phyloP scores from a whole-genome alignment of 306 rosid species.

The Inga oerstediana region DNA sequence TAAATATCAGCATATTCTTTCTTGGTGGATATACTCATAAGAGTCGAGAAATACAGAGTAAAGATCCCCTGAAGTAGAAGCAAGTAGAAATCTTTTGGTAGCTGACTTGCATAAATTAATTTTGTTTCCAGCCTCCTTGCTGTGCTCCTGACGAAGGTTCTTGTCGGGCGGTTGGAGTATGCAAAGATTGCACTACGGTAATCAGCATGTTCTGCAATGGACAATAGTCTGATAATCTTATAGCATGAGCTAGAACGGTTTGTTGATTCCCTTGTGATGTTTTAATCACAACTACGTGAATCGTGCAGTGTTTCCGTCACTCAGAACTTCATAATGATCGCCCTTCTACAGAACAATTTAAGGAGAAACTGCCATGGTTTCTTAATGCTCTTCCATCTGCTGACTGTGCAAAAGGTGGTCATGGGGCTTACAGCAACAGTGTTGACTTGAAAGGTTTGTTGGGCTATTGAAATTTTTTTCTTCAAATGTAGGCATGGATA shows the following conservation, averaged over 20 bases:
- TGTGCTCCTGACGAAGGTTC: constrained; percentile 65
- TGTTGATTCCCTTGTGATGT: constrained; percentile 30
- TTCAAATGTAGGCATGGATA: constrained; percentile 9
- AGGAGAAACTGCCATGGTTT: constrained; percentile 95
- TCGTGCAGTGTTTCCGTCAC: constrained; percentile 86
- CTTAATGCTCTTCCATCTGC: constrained; percentile 93
- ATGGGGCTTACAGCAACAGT: constrained; percentile 96
- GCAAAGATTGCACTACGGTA: constrained; percentile 99
- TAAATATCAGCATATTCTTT: constrained; percentile 2
- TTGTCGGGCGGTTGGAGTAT: constrained; percentile 70
- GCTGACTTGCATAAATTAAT: constrained; percentile 37
- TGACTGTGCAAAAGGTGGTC: constrained; percentile 99
- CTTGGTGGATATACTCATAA: constrained; percentile 12
- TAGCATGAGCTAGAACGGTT: not conserved
- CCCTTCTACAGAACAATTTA: constrained; percentile 83
- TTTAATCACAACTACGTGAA: constrained; percentile 34
- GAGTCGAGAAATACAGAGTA: constrained; percentile 13
- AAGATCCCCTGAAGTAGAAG: constrained; percentile 17
- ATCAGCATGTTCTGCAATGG: constrained; percentile 12
- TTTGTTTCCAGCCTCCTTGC: constrained; percentile 84
- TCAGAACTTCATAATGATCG: constrained; percentile 72
- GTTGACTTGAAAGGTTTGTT: constrained; percentile 82
- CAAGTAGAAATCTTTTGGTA: constrained; percentile 28
- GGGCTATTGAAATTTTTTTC: constrained; percentile 28
- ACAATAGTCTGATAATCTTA: constrained; percentile 25